phyloP scores from a whole-genome alignment of 192 early-diverging fungal species.

The Diversispora epigaea region DNA sequence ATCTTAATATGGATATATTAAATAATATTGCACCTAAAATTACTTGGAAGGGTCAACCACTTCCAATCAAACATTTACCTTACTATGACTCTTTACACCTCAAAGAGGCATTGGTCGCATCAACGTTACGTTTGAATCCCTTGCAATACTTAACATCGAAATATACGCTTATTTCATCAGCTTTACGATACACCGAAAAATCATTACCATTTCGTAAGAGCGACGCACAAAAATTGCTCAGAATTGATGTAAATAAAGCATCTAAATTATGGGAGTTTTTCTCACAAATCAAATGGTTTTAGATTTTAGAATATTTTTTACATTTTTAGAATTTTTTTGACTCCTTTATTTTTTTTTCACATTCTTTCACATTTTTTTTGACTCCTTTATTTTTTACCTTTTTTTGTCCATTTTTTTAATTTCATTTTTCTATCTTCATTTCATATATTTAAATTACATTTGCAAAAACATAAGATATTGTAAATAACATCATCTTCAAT shows the following conservation, averaged over 20 bases:
- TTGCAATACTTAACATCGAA: constrained; percentile 84
- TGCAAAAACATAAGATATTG: too few species aligned
- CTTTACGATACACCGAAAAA: constrained; percentile 42
- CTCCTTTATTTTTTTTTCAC: too few species aligned
- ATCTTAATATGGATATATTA: not conserved
- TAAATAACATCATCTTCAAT: too few species aligned
- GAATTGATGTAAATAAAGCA: constrained; percentile 94
- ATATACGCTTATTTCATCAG: constrained; percentile 67
- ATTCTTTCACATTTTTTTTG: too few species aligned
- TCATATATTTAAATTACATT: too few species aligned
- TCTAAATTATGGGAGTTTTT: constrained; percentile 88
- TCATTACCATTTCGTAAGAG: constrained; percentile 74
- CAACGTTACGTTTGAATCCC: constrained; percentile 78
- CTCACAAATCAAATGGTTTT: constrained; percentile 81
- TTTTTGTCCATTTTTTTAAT: too few species aligned
- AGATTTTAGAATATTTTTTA: not conserved
- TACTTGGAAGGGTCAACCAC: constrained; percentile 26
- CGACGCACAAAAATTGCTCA: constrained; percentile 86
- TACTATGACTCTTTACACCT: constrained; percentile 54
- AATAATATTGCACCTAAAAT: not conserved
- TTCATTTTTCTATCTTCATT: too few species aligned
- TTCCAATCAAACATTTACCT: constrained; percentile 10
- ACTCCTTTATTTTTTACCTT: too few species aligned
- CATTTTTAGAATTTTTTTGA: not conserved
- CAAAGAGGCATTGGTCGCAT: constrained; percentile 72